A percentile compares a stretch with the other conserved stretches of the same genome.
Conservation (phyloP, 129 eudicot genomes). For the Kitagawia praeruptora region DNA sequence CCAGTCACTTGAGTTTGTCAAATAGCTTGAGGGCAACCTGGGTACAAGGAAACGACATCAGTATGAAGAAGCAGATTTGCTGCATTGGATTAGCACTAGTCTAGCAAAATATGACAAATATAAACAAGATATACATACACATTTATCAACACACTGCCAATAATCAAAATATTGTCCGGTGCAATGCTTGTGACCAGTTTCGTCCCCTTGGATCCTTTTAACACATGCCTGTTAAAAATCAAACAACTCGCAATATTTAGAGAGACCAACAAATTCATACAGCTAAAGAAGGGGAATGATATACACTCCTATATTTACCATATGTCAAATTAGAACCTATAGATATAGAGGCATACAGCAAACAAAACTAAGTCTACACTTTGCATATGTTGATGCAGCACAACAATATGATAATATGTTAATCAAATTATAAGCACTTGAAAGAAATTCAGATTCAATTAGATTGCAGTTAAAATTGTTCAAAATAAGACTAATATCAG, state of each 20-base stretch:
- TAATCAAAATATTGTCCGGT: slow-evolving; percentile 91
- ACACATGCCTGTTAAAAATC: slow-evolving; percentile 53
- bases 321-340: background rate
- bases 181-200: slow-evolving; percentile 83
- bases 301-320: background rate
- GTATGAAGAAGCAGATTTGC: background rate
- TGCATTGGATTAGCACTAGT: background rate
- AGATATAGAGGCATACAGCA: background rate
- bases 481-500: background rate
- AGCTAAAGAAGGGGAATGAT: background rate
- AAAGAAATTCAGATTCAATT: background rate
- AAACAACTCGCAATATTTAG: background rate
- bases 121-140: slow-evolving; percentile 39
- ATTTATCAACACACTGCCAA: slow-evolving; percentile 78
- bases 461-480: background rate
- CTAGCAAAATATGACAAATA: background rate
- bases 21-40: slow-evolving; percentile 77
- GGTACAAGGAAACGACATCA: background rate
- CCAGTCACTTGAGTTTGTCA: slow-evolving; percentile 50
- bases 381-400: background rate
- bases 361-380: background rate
- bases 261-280: background rate
- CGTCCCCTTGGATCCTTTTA: slow-evolving; percentile 73
- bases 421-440: background rate
- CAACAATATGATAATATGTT: no score